Percentiles rank a stretch among this genome's conserved stretches.
phyloP scores from a whole-genome alignment of 257 asterid species.

The Solanum appendiculatum region DNA sequence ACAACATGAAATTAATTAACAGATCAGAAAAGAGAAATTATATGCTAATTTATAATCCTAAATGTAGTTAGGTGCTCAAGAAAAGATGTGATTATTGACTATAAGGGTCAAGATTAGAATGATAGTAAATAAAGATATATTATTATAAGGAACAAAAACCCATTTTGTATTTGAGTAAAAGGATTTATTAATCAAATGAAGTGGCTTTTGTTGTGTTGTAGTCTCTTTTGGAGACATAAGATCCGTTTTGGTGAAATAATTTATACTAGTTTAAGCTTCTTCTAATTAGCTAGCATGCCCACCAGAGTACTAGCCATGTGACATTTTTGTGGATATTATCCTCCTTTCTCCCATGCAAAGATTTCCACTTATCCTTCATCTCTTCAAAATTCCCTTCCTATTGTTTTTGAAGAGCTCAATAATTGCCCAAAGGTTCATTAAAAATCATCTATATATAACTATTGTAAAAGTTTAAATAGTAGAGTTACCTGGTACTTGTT shows the following conservation, averaged over 20 bases:
- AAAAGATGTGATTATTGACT: background rate
- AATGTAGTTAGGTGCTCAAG: background rate
- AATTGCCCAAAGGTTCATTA: too few species aligned
- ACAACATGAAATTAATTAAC: background rate
- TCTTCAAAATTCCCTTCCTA: background rate
- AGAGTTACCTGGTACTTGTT: background rate
- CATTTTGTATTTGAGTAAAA: background rate
- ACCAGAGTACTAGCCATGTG: conserved; percentile 5
- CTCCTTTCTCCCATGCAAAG: background rate
- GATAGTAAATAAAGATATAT: background rate
- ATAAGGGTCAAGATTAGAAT: background rate
- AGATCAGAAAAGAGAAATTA: background rate
- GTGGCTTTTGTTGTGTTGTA: conserved; percentile 27
- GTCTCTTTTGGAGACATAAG: conserved; percentile 24
- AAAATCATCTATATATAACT: too few species aligned
- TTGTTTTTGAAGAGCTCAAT: background rate
- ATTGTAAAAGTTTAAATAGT: too few species aligned
- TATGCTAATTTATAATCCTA: background rate
- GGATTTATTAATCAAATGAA: conserved; percentile 21
- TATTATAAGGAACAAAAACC: background rate
- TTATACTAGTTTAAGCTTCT: conserved; percentile 1
- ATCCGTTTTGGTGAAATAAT: conserved; percentile 2
- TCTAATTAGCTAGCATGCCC: background rate
- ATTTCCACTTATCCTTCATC: background rate
- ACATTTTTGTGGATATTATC: background rate